These are phyloP conservation scores for Panaeolus cyanescens DNA, from an alignment of 768 basidiomycete genomes.

Conservation along the genomic window DNA sequence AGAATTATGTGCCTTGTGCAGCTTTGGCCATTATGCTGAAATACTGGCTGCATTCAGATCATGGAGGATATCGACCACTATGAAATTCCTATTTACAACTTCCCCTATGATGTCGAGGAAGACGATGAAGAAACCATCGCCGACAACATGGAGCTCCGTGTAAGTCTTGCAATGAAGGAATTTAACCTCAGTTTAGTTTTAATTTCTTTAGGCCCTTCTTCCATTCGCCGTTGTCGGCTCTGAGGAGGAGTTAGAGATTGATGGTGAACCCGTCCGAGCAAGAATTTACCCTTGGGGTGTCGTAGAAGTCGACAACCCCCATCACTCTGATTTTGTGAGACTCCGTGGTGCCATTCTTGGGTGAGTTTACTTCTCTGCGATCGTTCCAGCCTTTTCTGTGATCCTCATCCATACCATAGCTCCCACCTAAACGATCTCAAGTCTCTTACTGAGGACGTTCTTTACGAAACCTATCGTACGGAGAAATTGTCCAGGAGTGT, in stretches of 20 bases:
- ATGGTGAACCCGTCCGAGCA: slow-evolving; percentile 77
- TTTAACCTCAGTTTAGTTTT: not conserved
- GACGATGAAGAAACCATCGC: slow-evolving; percentile 91
- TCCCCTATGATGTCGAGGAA: slow-evolving; percentile 92
- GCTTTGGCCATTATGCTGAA: not conserved
- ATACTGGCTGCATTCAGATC: slow-evolving; percentile 45
- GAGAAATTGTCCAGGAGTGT: slow-evolving; percentile 82
- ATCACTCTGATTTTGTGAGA: slow-evolving; percentile 84
- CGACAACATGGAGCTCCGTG: slow-evolving; percentile 87
- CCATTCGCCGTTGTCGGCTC: slow-evolving; percentile 90
- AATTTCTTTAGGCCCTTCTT: slow-evolving; percentile 50
- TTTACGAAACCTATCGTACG: slow-evolving; percentile 88
- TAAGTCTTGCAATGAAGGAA: slow-evolving; percentile 29
- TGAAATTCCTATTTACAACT: slow-evolving; percentile 90
- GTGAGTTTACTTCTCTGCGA: slow-evolving; percentile 28
- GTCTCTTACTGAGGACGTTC: slow-evolving; percentile 76
- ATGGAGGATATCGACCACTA: slow-evolving; percentile 95
- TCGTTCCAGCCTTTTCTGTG: not conserved
- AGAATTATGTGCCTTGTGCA: slow-evolving; percentile 14
- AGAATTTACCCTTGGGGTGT: slow-evolving; percentile 92
- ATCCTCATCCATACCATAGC: slow-evolving; percentile 32
- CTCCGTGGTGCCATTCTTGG: slow-evolving; percentile 78
- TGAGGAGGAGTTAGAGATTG: slow-evolving; percentile 82
- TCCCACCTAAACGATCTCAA: slow-evolving; percentile 88
- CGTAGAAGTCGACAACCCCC: slow-evolving; percentile 89